phyloP scores from a whole-genome alignment of 768 basidiomycete genomes.

The Auricularia heimuer region DNA sequence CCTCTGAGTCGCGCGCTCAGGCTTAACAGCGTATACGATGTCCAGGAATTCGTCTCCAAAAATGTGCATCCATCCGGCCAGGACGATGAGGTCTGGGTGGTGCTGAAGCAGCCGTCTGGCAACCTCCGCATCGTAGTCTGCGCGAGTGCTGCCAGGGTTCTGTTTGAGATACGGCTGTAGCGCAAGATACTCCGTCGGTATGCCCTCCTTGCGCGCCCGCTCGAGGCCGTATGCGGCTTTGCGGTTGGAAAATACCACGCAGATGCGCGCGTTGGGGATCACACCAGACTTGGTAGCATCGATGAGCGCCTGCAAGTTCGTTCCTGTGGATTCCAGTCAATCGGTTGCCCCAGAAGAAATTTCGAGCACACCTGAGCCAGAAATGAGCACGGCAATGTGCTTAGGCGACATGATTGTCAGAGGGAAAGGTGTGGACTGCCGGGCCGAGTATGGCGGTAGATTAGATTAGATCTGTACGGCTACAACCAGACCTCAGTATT shows the following conservation, averaged over 20 bases:
- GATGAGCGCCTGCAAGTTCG: constrained; percentile 93
- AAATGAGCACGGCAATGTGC: constrained; percentile 51
- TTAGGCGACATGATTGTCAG: constrained; percentile 7
- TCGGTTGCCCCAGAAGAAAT: constrained; percentile 1
- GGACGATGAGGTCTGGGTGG: constrained; percentile 75
- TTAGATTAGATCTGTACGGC: too few species aligned
- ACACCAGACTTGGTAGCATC: constrained; percentile 70
- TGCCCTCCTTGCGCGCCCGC: constrained; percentile 62
- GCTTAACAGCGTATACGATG: constrained; percentile 28
- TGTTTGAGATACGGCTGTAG: constrained; percentile 73
- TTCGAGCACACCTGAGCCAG: constrained; percentile 43
- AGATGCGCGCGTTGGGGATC: constrained; percentile 63
- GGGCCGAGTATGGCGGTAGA: background rate
- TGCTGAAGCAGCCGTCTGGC: constrained; percentile 54
- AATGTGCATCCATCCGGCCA: constrained; percentile 99
- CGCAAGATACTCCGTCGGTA: constrained; percentile 73
- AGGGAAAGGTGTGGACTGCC: background rate
- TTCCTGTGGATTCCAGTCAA: constrained; percentile 42
- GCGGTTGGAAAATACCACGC: constrained; percentile 82
- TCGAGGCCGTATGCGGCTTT: constrained; percentile 83
- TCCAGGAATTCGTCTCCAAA: constrained; percentile 74
- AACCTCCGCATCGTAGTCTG: constrained; percentile 79
- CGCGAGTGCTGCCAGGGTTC: constrained; percentile 60
- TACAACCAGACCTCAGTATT: too few species aligned
- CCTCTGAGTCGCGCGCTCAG: constrained; percentile 1